Evolutionary conservation across 2,329 filamentous ascomycete genomes (phyloP).

Genomic region (Colletotrichum sublineola): DNA sequence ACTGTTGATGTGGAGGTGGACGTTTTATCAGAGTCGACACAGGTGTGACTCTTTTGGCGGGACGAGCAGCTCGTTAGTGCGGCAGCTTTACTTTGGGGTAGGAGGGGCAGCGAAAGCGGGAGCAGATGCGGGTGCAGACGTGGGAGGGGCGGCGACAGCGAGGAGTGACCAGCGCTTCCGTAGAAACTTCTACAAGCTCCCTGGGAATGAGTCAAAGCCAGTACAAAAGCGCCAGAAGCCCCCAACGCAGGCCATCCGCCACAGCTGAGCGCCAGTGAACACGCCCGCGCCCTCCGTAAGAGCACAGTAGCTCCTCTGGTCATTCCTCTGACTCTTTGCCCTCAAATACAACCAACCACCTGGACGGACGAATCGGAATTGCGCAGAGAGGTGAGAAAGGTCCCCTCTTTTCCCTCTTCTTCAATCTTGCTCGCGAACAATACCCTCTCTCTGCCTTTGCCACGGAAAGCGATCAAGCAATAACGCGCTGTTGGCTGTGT

Average conservation of each 20-base stretch:
- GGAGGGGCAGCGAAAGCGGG: constrained; percentile 41
- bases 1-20: constrained; percentile 42
- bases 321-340: constrained; percentile 27
- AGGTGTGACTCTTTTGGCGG: constrained; percentile 40
- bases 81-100: constrained; percentile 34
- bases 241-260: constrained; percentile 43
- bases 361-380: constrained; percentile 23
- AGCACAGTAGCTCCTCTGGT: constrained; percentile 28
- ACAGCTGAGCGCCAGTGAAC: constrained; percentile 45
- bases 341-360: constrained; percentile 35
- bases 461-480: constrained; percentile 4
- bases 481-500: background rate
- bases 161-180: constrained; percentile 42
- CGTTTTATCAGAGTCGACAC: constrained; percentile 42
- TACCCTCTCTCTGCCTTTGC: background rate
- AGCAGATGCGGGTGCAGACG: constrained; percentile 17
- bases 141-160: constrained; percentile 40
- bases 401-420: constrained; percentile 24
- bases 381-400: constrained; percentile 13
- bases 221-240: constrained; percentile 53
- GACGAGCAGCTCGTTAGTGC: constrained; percentile 35
- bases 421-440: background rate
- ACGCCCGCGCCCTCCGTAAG: constrained; percentile 34
- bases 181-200: constrained; percentile 61
- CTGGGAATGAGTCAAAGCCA: constrained; percentile 53